Conservation (phyloP, 495 filamentous ascomycete genomes). For the Endocarpon pusillum region DNA sequence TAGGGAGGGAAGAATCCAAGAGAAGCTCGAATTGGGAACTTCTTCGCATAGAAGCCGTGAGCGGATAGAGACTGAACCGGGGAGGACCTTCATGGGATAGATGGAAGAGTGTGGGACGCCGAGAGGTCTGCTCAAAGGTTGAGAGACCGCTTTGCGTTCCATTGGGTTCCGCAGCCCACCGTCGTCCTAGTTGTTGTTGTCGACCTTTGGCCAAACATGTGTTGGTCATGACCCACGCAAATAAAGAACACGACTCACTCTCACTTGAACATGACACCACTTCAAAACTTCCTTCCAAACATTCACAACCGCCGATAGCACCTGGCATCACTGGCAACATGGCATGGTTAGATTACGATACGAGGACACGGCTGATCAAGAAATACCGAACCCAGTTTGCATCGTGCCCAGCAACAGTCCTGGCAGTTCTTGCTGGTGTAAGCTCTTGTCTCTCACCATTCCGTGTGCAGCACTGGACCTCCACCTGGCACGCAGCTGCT, state of each 20-base stretch:
- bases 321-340: constrained; percentile 19
- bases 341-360: constrained; percentile 22
- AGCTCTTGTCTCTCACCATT: constrained; percentile 7
- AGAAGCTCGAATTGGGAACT: too few relatives aligned
- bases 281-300: constrained; percentile 15
- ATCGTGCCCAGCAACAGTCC: constrained; percentile 25
- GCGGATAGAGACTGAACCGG: too few relatives aligned
- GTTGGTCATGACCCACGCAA: too few relatives aligned
- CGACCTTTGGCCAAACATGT: too few relatives aligned
- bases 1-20: too few relatives aligned
- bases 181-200: too few relatives aligned
- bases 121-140: constrained; percentile 30
- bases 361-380: constrained; percentile 26
- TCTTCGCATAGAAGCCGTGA: too few relatives aligned
- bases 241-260: too few relatives aligned
- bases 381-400: constrained; percentile 30
- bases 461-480: too few relatives aligned
- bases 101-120: constrained; percentile 34
- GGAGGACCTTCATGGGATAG: not conserved
- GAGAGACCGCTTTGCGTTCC: constrained; percentile 38
- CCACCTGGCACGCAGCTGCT: too few relatives aligned
- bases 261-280: too few relatives aligned
- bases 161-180: constrained; percentile 32
- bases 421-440: constrained; percentile 29
- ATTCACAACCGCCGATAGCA: constrained; percentile 12